A percentile compares a stretch with the other conserved stretches of the same genome.
Conservation (phyloP, 306 rosid species). For the Mimosa bimucronata region DNA sequence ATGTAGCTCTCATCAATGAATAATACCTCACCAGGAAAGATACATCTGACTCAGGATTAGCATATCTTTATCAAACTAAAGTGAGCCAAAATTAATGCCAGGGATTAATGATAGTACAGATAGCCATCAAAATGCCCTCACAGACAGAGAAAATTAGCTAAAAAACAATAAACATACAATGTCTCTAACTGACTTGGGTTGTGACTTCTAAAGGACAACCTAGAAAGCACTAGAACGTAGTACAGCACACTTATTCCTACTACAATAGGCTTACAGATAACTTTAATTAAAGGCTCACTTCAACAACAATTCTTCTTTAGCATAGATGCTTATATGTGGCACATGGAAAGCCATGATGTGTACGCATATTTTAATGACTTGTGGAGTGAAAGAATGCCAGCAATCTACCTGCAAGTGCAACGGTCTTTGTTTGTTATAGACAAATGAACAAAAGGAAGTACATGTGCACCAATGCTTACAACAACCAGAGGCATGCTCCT, state of each 20-base stretch:
- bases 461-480: constrained; percentile 22
- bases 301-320: neutral
- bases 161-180: constrained; percentile 11
- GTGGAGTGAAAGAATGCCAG: constrained; percentile 5
- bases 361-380: constrained; percentile 24
- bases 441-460: constrained; percentile 26
- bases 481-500: neutral
- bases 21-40: constrained; percentile 24
- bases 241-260: constrained; percentile 19
- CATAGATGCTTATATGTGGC: constrained; percentile 15
- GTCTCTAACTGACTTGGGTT: neutral
- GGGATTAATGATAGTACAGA: constrained; percentile 17
- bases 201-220: constrained; percentile 11
- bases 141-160: constrained; percentile 22
- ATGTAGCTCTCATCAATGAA: constrained; percentile 26
- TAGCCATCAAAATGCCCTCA: constrained; percentile 20
- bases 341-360: neutral
- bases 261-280: constrained; percentile 13
- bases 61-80: constrained; percentile 21
- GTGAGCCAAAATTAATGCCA: neutral
- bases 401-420: constrained; percentile 11
- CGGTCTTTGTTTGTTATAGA: neutral
- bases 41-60: neutral
- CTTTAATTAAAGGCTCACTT: constrained; percentile 24
- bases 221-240: constrained; percentile 9